Evolutionary conservation across 2,329 filamentous ascomycete species (phyloP), one percentile per base, ranked within the genome.

Genomic region (Akanthomyces muscarius): DNA sequence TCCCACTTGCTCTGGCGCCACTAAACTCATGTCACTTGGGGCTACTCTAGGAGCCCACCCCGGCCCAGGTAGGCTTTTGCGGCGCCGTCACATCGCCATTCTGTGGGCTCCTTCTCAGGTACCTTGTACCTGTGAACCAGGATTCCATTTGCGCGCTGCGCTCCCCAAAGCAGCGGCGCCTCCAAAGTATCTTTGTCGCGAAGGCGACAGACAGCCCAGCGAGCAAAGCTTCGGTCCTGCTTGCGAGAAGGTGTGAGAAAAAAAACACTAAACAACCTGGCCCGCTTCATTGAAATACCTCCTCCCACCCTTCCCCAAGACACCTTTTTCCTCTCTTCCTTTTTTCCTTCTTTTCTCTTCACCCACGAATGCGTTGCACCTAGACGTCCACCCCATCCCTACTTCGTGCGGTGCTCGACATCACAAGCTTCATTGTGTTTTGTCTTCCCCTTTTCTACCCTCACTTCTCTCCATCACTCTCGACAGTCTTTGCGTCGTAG

Each of bases 281-380:
- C 61, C 61, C 61, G 61, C 63, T 36, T 67, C 71, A 76, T 77
- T 74, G 73, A 77, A 77, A 77, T 75, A 77, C 69, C 72, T 71
- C 69, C 72, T 71, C 71, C 73, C 73, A 67, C 74, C 75, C 70
- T 47, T 64, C 69, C 69, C 66, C 58, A 62, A 63, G 64, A 52
- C 51, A 58, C 67, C 64, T 68, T 65, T 61, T 65, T 36, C 33
- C 68, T 69, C 69, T 71, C 70, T 68, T 65, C 63, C 69, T 71
- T 70, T 71, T 71, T 72, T 72, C 73, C 73, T 70, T 68, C 72
- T 72, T 72, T 72, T 68, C 69, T 71, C 74, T 70, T 76, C 76
- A 81, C 80, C 80, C 79, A 80, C 79, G 80, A 79, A 80, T 80
- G 80, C 72, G 76, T 76, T 74, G 70, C 71, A 73, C 74, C 73